Evolutionary conservation across 495 filamentous ascomycete species (phyloP).

Genomic region (Apodospora peruviana): DNA sequence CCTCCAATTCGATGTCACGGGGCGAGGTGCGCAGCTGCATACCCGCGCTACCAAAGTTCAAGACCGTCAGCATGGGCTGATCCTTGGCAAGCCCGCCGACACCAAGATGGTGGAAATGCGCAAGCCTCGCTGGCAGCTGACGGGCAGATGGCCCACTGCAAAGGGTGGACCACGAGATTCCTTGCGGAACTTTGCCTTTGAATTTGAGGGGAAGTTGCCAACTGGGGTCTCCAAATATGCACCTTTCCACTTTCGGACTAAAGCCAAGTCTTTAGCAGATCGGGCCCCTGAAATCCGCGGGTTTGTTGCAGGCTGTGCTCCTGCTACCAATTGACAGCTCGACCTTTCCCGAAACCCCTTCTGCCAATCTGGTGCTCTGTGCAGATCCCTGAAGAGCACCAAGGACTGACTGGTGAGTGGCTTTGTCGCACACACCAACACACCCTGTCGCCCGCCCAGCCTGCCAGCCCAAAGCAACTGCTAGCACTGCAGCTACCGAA

Average conservation of each 20-base stretch:
- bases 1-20: too few species aligned
- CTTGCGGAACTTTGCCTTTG: too few species aligned
- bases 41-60: too few species aligned
- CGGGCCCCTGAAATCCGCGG: conserved; percentile 22
- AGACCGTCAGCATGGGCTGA: too few species aligned
- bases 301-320: conserved; percentile 13
- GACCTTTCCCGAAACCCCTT: background rate
- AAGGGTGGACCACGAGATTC: too few species aligned
- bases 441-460: conserved; percentile 1
- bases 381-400: conserved; percentile 5
- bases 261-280: conserved; percentile 11
- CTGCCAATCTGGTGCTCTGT: conserved; percentile 19
- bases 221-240: background rate
- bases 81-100: too few species aligned
- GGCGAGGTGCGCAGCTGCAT: too few species aligned
- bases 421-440: background rate
- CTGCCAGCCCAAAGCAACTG: background rate
- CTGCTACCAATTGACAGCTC: conserved; percentile 14
- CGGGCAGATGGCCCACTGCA: too few species aligned
- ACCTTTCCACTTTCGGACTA: conserved; percentile 11
- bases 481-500: conserved; percentile 17
- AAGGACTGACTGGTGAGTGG: background rate
- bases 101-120: too few species aligned
- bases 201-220: too few species aligned
- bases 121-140: too few species aligned